Evolutionary conservation across 2,329 filamentous ascomycete species (phyloP).

Genomic region (Fusarium anguioides): DNA sequence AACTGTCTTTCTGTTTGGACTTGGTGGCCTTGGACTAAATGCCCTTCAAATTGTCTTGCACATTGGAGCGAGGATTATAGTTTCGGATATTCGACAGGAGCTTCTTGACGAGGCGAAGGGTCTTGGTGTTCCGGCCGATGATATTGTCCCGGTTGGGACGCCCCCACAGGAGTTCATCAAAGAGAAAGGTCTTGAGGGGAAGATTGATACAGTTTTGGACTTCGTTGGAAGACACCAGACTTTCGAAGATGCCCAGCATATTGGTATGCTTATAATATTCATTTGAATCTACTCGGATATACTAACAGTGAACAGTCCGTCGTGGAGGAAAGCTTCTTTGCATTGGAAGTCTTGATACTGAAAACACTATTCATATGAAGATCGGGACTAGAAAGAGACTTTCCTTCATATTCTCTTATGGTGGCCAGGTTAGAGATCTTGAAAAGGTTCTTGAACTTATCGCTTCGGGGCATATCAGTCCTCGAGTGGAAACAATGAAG

Average conservation of each 20-base stretch:
- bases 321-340: constrained; percentile 52
- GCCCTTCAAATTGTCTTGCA: constrained; percentile 31
- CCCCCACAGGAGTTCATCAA: constrained; percentile 24
- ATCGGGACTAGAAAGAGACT: constrained; percentile 56
- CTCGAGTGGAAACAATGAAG: constrained; percentile 26
- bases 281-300: too few relatives aligned
- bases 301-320: constrained; percentile 3
- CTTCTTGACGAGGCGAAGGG: constrained; percentile 27
- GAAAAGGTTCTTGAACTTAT: constrained; percentile 45
- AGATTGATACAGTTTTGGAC: constrained; percentile 34
- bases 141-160: constrained; percentile 27
- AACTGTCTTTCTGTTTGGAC: constrained; percentile 31
- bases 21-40: constrained; percentile 34
- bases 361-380: constrained; percentile 58
- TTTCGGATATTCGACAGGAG: constrained; percentile 35
- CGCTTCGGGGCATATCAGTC: constrained; percentile 12
- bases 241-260: constrained; percentile 40
- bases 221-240: constrained; percentile 41
- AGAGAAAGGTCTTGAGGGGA: not conserved
- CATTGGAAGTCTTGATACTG: constrained; percentile 52
- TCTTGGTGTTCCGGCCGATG: constrained; percentile 9
- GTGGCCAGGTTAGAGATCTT: constrained; percentile 55
- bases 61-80: constrained; percentile 28
- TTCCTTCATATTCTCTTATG: constrained; percentile 57
- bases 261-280: constrained; percentile 1